Percentiles rank a stretch among this genome's conserved stretches.
Evolutionary conservation across 1,139 yeast genomes (phyloP).

Genomic region (Nakaseomyces sp.): DNA sequence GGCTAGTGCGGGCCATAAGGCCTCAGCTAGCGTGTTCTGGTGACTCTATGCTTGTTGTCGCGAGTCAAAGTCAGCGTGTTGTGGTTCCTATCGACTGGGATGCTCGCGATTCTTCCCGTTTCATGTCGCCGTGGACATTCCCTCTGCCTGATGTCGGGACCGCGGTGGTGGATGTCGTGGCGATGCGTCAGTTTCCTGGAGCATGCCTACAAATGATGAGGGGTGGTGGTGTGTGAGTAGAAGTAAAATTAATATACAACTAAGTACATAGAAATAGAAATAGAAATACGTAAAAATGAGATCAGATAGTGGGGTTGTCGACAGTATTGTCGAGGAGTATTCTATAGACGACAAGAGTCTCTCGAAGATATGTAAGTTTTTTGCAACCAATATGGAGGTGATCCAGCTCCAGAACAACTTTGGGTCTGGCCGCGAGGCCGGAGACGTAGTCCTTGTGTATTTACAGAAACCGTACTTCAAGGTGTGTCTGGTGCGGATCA

Average conservation of each 20-base stretch:
- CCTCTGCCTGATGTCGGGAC: neutral
- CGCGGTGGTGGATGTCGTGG: conserved; percentile 1
- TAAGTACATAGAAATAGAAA: neutral
- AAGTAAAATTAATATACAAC: no score
- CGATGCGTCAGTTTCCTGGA: neutral
- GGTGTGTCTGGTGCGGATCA: conserved; percentile 3
- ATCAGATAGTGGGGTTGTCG: neutral
- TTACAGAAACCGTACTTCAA: conserved; percentile 3
- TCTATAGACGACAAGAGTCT: neutral
- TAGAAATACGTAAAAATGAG: neutral
- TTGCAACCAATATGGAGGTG: neutral
- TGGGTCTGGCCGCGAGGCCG: conserved; percentile 4
- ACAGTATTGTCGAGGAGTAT: neutral
- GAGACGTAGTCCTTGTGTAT: conserved; percentile 4
- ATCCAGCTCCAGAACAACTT: neutral
- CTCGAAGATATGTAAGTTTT: neutral
- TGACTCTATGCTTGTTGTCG: neutral
- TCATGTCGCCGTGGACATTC: neutral
- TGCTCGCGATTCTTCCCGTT: no score
- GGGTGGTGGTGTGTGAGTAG: no score
- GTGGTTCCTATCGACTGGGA: conserved; percentile 2
- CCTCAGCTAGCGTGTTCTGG: neutral
- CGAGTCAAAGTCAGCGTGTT: neutral
- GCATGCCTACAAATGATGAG: no score
- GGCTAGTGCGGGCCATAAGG: neutral